Base-by-base conservation (phyloP, 495 filamentous ascomycete genomes). In the Xylaria grammica region DNA sequence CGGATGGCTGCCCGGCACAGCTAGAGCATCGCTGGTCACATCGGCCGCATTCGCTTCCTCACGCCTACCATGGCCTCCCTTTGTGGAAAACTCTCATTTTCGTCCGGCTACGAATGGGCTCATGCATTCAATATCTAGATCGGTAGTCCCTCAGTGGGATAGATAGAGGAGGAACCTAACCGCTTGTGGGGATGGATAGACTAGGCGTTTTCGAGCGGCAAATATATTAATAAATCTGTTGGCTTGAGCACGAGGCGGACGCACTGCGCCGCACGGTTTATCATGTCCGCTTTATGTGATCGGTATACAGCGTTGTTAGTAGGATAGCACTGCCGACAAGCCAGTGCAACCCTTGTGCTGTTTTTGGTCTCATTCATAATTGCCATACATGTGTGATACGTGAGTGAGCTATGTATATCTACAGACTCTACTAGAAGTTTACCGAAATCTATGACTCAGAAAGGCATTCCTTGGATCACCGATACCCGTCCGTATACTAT, bases 191-290 rank as follows among this genome's bases (percentile, higher is more conserved):
- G 59, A 62, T 30, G 49, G 24, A 63, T 46, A 48, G 40, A 48
- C 15, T n/a, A 55, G 51, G 60, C 42, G 27, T 29, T 46, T 63
- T 17, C 22, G 36, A 62, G 60, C 60, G 26, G 27, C 60, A 63
- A 46, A 63, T 63, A 30, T 62, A 62, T 20, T 62, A 54, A 62
- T 54, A 54, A 62, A 53, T 42, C 8, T 62, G 45, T 51, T 51
- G n/a, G 24, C 46, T 62, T 44, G 40, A 34, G 11, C n/a, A 48
- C 4, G 11, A 34, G 19, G 26, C 27, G 29, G n/a, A 0, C 7
- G 7, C 42, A 32, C 22, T 34, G 40, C 1, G 8, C 40, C 40
- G 24, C 40, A 46, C 17, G 19, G 3, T 32, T 34, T 7, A 7
- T 13, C 9, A 1, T 15, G 4, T 20, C 24, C 6, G 4, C 29